Evolutionary conservation across 805 yeast genomes (phyloP).

Genomic region (Danielia reshetovae): DNA sequence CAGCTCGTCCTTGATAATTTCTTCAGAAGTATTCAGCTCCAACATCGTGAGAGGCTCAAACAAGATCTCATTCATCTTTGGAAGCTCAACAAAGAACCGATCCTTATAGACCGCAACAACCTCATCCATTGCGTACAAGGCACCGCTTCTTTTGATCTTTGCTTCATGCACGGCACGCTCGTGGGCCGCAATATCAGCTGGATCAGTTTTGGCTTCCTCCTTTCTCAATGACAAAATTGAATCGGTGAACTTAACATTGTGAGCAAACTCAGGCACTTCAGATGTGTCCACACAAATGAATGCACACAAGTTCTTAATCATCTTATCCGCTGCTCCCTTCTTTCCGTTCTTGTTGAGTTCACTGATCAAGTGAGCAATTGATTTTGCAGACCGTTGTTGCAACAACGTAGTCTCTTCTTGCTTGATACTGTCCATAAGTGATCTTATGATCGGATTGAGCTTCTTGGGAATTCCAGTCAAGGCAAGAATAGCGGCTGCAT

Average conservation of each 20-base stretch:
- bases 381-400: constrained; percentile 66
- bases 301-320: constrained; percentile 85
- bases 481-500: constrained; percentile 69
- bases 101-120: constrained; percentile 52
- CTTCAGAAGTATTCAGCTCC: constrained; percentile 20
- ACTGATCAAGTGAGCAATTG: constrained; percentile 63
- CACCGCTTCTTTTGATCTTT: constrained; percentile 80
- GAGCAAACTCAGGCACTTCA: constrained; percentile 88
- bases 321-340: constrained; percentile 77
- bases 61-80: constrained; percentile 62
- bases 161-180: constrained; percentile 71
- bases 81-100: constrained; percentile 54
- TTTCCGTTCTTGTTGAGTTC: constrained; percentile 57
- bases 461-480: constrained; percentile 75
- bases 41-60: constrained; percentile 57
- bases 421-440: constrained; percentile 90
- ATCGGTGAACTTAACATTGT: constrained; percentile 51
- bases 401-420: constrained; percentile 61
- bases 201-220: constrained; percentile 66
- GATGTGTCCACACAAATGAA: constrained; percentile 93
- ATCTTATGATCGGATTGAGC: constrained; percentile 80
- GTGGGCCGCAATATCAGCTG: constrained; percentile 55
- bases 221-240: constrained; percentile 70
- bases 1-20: constrained; percentile 36
- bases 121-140: constrained; percentile 61